These are phyloP conservation scores for Hyaloscypha hepaticicola DNA, from an alignment of 495 filamentous ascomycete species.

Conservation along the genomic window DNA sequence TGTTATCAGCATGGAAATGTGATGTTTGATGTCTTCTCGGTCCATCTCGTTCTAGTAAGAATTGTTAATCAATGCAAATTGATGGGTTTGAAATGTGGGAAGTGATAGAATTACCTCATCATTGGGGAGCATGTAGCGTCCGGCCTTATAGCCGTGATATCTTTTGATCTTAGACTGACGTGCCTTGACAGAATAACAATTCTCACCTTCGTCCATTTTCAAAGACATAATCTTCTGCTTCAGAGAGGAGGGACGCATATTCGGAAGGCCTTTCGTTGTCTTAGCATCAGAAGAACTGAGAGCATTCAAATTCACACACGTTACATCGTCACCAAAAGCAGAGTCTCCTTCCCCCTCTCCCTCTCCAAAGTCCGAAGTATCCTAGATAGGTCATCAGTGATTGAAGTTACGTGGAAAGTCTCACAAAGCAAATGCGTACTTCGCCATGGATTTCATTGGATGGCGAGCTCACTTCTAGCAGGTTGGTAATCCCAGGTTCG, in stretches of 20 bases:
- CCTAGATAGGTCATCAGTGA: neutral
- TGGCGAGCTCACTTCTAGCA: neutral
- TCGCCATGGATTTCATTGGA: neutral
- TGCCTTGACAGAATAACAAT: neutral
- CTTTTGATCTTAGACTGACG: neutral
- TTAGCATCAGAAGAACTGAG: neutral
- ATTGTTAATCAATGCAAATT: neutral
- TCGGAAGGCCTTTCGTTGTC: neutral
- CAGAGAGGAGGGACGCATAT: neutral
- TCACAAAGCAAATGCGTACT: neutral
- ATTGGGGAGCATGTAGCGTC: neutral
- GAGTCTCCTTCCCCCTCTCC: neutral
- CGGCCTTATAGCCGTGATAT: neutral
- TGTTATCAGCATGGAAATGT: neutral
- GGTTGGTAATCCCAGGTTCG: neutral
- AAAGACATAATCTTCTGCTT: neutral
- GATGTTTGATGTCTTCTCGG: neutral
- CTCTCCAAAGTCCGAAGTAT: neutral
- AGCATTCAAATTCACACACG: neutral
- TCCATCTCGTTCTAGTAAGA: neutral
- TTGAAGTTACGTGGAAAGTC: neutral
- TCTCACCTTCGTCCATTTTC: neutral
- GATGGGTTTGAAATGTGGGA: neutral
- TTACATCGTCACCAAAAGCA: neutral
- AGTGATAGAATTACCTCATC: neutral